Evolutionary conservation across 257 asterid genomes (phyloP).

Genomic region (Penstemon eatonii): DNA sequence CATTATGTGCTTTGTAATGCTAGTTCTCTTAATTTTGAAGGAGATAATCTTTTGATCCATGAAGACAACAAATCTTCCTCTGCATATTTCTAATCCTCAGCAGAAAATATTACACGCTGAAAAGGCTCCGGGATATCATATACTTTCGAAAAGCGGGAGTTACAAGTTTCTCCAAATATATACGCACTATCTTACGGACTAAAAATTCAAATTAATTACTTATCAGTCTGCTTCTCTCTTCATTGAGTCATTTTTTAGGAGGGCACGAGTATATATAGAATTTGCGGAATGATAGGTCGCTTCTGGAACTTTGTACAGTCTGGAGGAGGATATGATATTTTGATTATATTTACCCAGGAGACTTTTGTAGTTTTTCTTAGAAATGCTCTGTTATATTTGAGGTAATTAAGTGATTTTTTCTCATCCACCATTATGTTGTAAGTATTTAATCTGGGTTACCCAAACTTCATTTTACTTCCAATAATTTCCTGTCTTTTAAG

Average conservation of each 20-base stretch:
- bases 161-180: not conserved
- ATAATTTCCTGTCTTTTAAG: too few species aligned
- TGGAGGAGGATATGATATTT: constrained; percentile 28
- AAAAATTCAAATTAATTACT: constrained; percentile 17
- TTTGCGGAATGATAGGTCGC: constrained; percentile 26
- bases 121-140: not conserved
- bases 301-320: constrained; percentile 56
- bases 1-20: constrained; percentile 90
- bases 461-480: not conserved
- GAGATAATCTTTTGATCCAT: constrained; percentile 58
- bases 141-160: constrained; percentile 19
- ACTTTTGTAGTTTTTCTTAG: constrained; percentile 36
- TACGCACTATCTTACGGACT: not conserved
- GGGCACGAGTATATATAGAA: constrained; percentile 30
- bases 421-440: constrained; percentile 8
- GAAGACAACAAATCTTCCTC: not conserved
- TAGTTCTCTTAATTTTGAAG: constrained; percentile 83
- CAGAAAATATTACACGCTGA: not conserved
- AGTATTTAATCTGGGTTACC: constrained; percentile 15
- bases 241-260: constrained; percentile 19
- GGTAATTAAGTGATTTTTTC: constrained; percentile 20
- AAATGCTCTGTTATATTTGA: not conserved
- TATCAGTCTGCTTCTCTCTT: not conserved
- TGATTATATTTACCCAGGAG: constrained; percentile 32
- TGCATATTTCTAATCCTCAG: constrained; percentile 7